Evolutionary conservation across 371 early-diverging fungal genomes (phyloP), one percentile per base, ranked within the genome.

Genomic region (Chytridiales sp.): DNA sequence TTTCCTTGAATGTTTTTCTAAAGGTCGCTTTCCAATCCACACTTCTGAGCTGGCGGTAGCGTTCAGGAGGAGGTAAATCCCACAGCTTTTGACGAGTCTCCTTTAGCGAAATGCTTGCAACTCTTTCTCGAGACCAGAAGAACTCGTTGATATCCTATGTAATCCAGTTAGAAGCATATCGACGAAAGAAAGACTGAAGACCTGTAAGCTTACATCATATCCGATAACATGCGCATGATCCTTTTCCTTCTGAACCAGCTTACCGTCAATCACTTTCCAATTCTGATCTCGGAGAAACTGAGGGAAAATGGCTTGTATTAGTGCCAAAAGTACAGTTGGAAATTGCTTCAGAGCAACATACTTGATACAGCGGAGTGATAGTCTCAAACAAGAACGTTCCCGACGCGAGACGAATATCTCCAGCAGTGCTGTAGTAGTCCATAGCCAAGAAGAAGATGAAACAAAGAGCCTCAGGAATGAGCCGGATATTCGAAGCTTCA

Each of bases 111-210:
- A 90, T 83, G 27, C 74, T 70, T 29, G 80, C 78, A 61, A 93
- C 77, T 8, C 84, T 81, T 35, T 84, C 83, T 1, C 85, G 81
- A 29, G 83, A 73, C 92, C 92, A 92, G 71, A 94, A 93, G 32
- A 87, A 76, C 62, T 94, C 91, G 65, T 94, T 94, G 51, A 91
- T 84, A 60, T 94, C 94, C 50, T 55, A n/a, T n/a, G n/a, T n/a
- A 51, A 36, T 49, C 9, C 6, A 50, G 22, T 27, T 50, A 22
- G 47, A 46, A 8, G 31, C 38, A 48, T 48, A 5, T 35, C 29
- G 8, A 19, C 36, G 21, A 21, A 42, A 55, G 6, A 9, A 30
- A 53, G 39, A 6, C 11, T 11, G 34, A 50, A 50, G 17, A 15
- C 55, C 15, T 56, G 8, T 39, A 11, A 19, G 31, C 47, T 9